phyloP scores from a whole-genome alignment of 2,329 filamentous ascomycete species.

The Phialemoniopsis sp. region DNA sequence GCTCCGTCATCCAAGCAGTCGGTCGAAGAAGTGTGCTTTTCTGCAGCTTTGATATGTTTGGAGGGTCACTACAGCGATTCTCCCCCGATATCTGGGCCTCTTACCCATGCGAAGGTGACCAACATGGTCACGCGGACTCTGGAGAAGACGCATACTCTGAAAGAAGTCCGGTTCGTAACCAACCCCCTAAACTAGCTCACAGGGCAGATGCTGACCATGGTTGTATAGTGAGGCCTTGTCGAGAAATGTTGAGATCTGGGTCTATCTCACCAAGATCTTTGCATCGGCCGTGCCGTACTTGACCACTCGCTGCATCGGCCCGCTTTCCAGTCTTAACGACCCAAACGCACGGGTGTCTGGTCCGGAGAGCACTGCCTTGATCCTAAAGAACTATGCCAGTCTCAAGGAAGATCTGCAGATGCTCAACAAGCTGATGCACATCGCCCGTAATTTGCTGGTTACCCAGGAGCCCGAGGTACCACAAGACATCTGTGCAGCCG shows the following conservation, averaged over 20 bases:
- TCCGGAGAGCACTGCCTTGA: constrained; percentile 57
- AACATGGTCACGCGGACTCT: constrained; percentile 57
- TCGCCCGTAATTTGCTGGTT: constrained; percentile 60
- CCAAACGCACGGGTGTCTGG: constrained; percentile 47
- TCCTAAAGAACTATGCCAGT: constrained; percentile 56
- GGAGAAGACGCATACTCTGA: constrained; percentile 59
- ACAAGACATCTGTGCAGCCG: constrained; percentile 61
- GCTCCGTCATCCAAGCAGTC: constrained; percentile 31
- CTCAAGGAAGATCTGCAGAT: constrained; percentile 60
- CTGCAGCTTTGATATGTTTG: constrained; percentile 55
- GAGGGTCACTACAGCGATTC: constrained; percentile 57
- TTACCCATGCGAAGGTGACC: constrained; percentile 49
- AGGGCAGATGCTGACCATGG: background rate
- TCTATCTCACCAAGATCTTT: constrained; percentile 60
- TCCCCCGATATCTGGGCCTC: constrained; percentile 49
- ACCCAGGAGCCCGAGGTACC: constrained; percentile 61
- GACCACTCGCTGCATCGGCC: constrained; percentile 54
- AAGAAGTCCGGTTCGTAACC: constrained; percentile 50
- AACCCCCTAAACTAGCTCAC: constrained; percentile 1
- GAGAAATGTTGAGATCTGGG: constrained; percentile 61
- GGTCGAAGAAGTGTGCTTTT: constrained; percentile 62
- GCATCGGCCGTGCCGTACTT: constrained; percentile 56
- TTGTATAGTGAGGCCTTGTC: constrained; percentile 50
- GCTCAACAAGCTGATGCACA: constrained; percentile 64
- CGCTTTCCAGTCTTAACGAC: constrained; percentile 47